Evolutionary conservation across 176 grass and related monocot genomes (phyloP), one percentile per base, ranked within the genome.

Genomic region (Zea luxurians): DNA sequence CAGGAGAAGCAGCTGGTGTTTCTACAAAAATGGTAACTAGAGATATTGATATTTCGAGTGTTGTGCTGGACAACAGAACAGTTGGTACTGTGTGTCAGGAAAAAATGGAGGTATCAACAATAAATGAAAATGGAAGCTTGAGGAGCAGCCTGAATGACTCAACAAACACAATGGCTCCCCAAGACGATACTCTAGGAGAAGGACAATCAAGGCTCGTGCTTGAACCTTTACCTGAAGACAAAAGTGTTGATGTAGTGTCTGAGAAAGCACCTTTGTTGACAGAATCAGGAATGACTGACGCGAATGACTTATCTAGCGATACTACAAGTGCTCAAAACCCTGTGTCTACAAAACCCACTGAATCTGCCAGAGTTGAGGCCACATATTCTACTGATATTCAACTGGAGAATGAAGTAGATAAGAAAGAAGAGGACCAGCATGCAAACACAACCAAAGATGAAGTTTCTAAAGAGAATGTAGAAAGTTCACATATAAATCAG

Each of bases 341-440:
- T 81, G 20, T 66, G 4, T 41, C 60, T 54, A 52, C 50, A 67
- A 60, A 84, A 9, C n/a, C 37, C 12, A 66, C 15, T 84, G 81
- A 79, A 83, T 74, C 45, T 81, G 81, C 67, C 66, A 84, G 57
- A n/a, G 52, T 54, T 34, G 71, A 66, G 69, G 72, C 18, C 15
- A 61, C 68, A 76, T 76, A 38, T 57, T 71, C 66, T 57, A 45
- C 60, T 50, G 41, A 80, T 38, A 67, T 18, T 57, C 50, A 72
- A 72, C 58, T 64, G 47, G 76, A 83, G 38, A 70, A 61, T 75
- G 78, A 77, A 85, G 46, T 83, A 70, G 55, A 88, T 27, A 83
- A 75, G 55, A 59, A 47, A 64, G 80, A 80, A 66, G 38, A 77
- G 59, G 67, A 86, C 15, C 63, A 80, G 62, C 60, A 80, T 64